Evolutionary conservation across 1,139 yeast genomes (phyloP).

Genomic region (Eremothecium sinecaudum): DNA sequence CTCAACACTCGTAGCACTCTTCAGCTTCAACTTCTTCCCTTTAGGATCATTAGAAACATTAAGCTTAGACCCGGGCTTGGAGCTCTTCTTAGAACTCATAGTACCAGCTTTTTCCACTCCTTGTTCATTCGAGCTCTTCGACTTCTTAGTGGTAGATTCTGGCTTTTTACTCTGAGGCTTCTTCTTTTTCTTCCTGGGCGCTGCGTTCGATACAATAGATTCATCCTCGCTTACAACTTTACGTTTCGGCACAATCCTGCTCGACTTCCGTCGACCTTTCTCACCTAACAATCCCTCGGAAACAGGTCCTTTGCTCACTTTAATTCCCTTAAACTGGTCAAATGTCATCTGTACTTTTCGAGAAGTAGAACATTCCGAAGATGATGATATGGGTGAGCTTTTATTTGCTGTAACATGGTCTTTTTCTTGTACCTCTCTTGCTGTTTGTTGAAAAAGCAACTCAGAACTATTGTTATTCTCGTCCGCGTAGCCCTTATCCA

Average conservation of each 20-base stretch:
- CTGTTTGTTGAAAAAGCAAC: no score
- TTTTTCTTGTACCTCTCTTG: no score
- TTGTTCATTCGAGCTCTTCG: conserved; percentile 5
- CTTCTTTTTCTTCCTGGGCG: conserved; percentile 4
- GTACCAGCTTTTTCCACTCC: conserved; percentile 4
- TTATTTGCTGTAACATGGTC: no score
- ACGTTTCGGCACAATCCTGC: conserved; percentile 11
- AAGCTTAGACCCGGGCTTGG: neutral
- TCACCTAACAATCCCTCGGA: neutral
- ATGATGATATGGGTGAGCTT: no score
- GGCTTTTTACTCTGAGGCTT: conserved; percentile 1
- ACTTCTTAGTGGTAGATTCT: conserved; percentile 1
- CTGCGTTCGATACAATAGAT: conserved; percentile 5
- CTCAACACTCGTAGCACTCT: neutral
- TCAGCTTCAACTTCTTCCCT: neutral
- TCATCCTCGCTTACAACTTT: conserved; percentile 12
- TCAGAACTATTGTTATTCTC: no score
- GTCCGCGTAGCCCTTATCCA: conserved; percentile 1
- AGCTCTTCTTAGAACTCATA: neutral
- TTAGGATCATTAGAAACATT: neutral
- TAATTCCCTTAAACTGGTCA: conserved; percentile 17
- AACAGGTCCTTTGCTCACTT: conserved; percentile 5
- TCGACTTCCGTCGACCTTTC: conserved; percentile 8
- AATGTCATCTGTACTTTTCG: conserved; percentile 16
- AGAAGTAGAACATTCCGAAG: no score